Conservation (phyloP, 192 early-diverging fungal genomes). For the Cetraspora pellucida region DNA sequence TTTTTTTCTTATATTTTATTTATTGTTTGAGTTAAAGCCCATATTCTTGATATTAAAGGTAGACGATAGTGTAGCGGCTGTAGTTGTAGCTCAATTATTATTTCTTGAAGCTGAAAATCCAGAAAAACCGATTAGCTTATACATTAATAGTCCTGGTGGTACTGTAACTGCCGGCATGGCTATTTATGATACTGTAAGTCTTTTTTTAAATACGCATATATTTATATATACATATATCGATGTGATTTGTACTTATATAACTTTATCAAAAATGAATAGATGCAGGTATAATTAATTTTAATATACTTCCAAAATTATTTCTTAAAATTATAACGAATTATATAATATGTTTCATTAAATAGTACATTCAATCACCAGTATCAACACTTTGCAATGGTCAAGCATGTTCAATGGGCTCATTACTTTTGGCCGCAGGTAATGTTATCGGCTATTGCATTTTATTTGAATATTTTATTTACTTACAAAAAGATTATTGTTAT, state of each 20-base stretch:
- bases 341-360: no score
- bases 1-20: slow-evolving; percentile 6
- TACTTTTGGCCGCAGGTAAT: slow-evolving; percentile 82
- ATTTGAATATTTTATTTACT: not conserved
- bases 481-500: slow-evolving; percentile 1
- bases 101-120: slow-evolving; percentile 95
- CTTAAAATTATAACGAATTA: no score
- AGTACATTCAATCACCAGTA: slow-evolving; percentile 93
- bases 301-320: not conserved
- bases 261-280: slow-evolving; percentile 13
- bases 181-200: slow-evolving; percentile 82
- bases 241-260: not conserved
- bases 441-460: not conserved
- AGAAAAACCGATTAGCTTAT: slow-evolving; percentile 90
- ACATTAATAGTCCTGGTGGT: slow-evolving; percentile 98
- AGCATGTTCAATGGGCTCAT: slow-evolving; percentile 97
- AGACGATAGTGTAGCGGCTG: slow-evolving; percentile 79
- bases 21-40: no score
- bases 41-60: slow-evolving; percentile 45
- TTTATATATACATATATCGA: not conserved
- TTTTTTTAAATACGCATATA: not conserved
- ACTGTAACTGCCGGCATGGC: slow-evolving; percentile 94
- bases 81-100: slow-evolving; percentile 93
- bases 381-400: slow-evolving; percentile 96
- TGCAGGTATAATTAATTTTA: slow-evolving; percentile 24